Evolutionary conservation across 2,329 filamentous ascomycete species (phyloP).

Genomic region (Colletotrichum kahawae): DNA sequence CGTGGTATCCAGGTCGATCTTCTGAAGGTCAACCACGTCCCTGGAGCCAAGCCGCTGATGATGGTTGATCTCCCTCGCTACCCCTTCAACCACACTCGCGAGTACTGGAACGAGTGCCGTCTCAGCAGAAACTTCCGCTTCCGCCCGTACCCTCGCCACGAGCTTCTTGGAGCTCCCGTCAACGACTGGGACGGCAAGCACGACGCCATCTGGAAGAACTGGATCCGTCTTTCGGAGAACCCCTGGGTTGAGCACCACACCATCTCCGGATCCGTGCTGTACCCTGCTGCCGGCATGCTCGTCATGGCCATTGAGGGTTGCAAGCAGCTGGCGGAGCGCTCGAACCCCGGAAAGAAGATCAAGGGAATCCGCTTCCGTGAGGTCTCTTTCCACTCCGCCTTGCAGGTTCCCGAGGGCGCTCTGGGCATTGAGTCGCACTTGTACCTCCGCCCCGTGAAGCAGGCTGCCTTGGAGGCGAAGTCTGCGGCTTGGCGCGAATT

Average conservation of each 20-base stretch:
- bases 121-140: slow-evolving; percentile 13
- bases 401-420: not conserved
- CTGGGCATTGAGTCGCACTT: not conserved
- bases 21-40: slow-evolving; percentile 36
- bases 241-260: slow-evolving; percentile 38
- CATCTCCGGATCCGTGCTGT: slow-evolving; percentile 31
- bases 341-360: not conserved
- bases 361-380: slow-evolving; percentile 9
- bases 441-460: not conserved
- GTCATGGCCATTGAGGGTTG: not conserved
- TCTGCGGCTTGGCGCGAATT: not conserved
- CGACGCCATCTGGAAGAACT: slow-evolving; percentile 24
- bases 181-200: slow-evolving; percentile 24
- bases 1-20: not conserved
- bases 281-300: slow-evolving; percentile 28
- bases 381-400: not conserved
- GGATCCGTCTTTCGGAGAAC: slow-evolving; percentile 27
- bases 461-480: not conserved
- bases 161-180: slow-evolving; percentile 14
- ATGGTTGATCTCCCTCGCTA: slow-evolving; percentile 22
- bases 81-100: slow-evolving; percentile 18
- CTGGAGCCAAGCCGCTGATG: slow-evolving; percentile 18
- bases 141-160: slow-evolving; percentile 10
- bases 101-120: slow-evolving; percentile 10
- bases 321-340: not conserved